Base-by-base conservation (phyloP, 176 grass and related monocot genomes). In the Phyllostachys edulis region DNA sequence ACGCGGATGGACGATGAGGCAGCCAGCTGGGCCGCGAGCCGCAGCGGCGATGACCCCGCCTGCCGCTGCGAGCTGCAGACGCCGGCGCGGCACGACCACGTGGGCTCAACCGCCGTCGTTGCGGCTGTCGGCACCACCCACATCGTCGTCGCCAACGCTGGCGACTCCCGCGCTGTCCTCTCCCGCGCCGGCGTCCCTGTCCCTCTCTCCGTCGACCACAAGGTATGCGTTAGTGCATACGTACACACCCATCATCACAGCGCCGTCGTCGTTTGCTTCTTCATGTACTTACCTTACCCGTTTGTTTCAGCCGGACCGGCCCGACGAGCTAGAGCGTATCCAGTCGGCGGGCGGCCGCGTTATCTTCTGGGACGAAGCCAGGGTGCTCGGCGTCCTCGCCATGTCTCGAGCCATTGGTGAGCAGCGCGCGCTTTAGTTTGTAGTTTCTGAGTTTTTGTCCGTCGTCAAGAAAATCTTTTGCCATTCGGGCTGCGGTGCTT, bases 401-500 rank as follows among this genome's bases (percentile, higher is more conserved):
- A 96, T 89, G 87, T 96, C 93, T 20, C 90, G 93, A 46, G 91
- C 90, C 44, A 90, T 96, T 0, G 93, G 93, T 92, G 52, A 87
- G 85, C 76, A 4, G 26, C 69, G 21, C 40, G 29, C 29, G 15
- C 13, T 54, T 72, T 21, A 40, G 10, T 75, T 75, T 7, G 6
- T 70, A 63, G 1, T 20, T 23, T 13, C 27, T 44, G 49, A 63
- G n/a, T 57, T 20, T 54, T 8, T 47, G 6, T 13, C 80, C 9
- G 29, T 44, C n/a, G 4, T 69, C 27, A 36, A 39, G n/a, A 67
- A 54, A 21, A 64, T 34, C 17, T 63, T 3, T 57, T 7, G 14
- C n/a, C 4, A 37, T 63, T 13, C 16, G 32, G 59, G 5, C 2
- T 1, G 20, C 51, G 45, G 39, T 46, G 36, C 63, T 69, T 12